These are phyloP conservation scores for Yueomyces sinensis DNA, from an alignment of 805 yeast species.

Conservation along the genomic window DNA sequence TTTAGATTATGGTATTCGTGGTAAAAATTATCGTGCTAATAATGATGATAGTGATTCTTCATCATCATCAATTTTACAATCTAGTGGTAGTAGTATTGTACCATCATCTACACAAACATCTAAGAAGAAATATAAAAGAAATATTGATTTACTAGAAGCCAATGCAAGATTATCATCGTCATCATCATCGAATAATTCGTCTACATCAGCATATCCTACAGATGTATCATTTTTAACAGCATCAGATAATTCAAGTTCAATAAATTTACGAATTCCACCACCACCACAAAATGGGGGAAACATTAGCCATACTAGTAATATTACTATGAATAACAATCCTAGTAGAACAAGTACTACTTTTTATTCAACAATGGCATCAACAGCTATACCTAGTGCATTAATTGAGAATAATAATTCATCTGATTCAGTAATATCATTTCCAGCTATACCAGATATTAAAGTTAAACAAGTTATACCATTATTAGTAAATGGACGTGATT, in stretches of 20 bases:
- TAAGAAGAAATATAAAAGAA: too few species aligned
- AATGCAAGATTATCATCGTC: neutral
- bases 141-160: too few species aligned
- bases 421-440: neutral
- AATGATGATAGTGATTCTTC: neutral
- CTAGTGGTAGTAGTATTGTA: neutral
- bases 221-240: neutral
- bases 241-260: too few species aligned
- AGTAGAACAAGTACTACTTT: neutral
- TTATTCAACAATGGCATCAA: neutral
- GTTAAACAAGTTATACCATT: conserved; percentile 67
- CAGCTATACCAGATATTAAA: conserved; percentile 1
- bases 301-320: neutral
- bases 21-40: neutral
- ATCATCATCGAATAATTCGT: neutral
- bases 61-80: neutral
- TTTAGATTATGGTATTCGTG: conserved; percentile 26
- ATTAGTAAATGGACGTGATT: conserved; percentile 39
- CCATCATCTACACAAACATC: neutral
- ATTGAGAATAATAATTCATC: neutral
- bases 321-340: neutral
- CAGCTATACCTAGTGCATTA: neutral
- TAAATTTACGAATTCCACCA: too few species aligned
- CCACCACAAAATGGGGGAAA: too few species aligned
- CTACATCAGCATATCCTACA: neutral